Evolutionary conservation across 2,329 filamentous ascomycete species (phyloP).

Genomic region (Stagonosporopsis chrysanthemi): DNA sequence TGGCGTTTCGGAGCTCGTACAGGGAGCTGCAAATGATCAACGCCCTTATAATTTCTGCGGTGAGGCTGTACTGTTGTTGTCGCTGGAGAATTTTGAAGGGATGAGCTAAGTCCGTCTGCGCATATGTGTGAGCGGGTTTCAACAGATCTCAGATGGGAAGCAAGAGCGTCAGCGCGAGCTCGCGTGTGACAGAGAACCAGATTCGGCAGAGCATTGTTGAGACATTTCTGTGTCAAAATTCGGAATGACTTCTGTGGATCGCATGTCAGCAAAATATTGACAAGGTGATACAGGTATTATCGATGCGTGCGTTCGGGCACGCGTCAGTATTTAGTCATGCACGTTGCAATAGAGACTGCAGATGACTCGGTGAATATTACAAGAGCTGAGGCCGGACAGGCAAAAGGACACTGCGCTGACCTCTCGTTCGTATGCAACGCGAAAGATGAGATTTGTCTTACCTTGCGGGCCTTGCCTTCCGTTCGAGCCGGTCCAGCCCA

Average conservation of each 20-base stretch:
- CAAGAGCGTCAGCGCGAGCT: neutral
- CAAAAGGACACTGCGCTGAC: neutral
- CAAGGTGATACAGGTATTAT: neutral
- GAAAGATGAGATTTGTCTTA: neutral
- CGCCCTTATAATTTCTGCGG: neutral
- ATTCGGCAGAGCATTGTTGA: neutral
- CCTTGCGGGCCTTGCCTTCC: conserved; percentile 7
- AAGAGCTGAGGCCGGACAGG: neutral
- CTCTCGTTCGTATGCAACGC: neutral
- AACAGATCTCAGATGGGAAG: neutral
- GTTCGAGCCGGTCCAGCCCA: conserved; percentile 13
- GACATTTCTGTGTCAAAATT: neutral
- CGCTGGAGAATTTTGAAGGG: neutral
- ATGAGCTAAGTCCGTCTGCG: neutral
- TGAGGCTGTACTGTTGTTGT: neutral
- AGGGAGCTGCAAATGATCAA: neutral
- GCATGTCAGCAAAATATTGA: neutral
- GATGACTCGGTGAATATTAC: neutral
- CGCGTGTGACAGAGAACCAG: neutral
- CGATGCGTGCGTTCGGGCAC: neutral
- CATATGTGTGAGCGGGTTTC: neutral
- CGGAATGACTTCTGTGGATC: neutral
- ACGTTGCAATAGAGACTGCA: neutral
- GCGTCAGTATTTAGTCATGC: neutral
- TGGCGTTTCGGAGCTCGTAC: conserved; percentile 8